Percentiles rank a stretch among this genome's conserved stretches.
Evolutionary conservation across 2,329 filamentous ascomycete genomes (phyloP).

Genomic region (Rhexocercosporidium sp.): DNA sequence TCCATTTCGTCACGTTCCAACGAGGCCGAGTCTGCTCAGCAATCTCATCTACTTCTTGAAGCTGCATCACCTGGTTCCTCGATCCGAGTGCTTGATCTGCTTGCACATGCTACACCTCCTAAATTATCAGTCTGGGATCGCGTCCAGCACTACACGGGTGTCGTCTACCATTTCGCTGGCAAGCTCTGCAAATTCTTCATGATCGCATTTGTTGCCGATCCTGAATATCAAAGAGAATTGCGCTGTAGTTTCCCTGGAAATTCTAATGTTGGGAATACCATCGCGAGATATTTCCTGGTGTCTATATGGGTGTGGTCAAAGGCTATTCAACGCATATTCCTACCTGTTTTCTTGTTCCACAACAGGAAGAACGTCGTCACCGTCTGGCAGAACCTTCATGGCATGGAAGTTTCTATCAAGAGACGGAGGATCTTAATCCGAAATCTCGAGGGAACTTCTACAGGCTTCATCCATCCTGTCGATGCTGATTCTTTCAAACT

Average conservation of each 20-base stretch:
- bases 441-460: slow-evolving; percentile 52
- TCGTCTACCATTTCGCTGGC: slow-evolving; percentile 25
- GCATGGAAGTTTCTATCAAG: slow-evolving; percentile 53
- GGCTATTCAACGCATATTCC: slow-evolving; percentile 47
- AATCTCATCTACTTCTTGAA: slow-evolving; percentile 8
- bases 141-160: slow-evolving; percentile 13
- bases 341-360: slow-evolving; percentile 50
- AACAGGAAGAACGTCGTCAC: slow-evolving; percentile 46
- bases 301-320: slow-evolving; percentile 54
- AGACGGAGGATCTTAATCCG: slow-evolving; percentile 52
- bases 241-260: slow-evolving; percentile 46
- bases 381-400: slow-evolving; percentile 55
- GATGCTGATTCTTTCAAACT: slow-evolving; percentile 20
- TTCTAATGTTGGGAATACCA: slow-evolving; percentile 44
- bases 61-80: not conserved
- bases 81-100: slow-evolving; percentile 12
- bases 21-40: not conserved
- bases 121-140: slow-evolving; percentile 19
- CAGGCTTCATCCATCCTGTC: slow-evolving; percentile 48
- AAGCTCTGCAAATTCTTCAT: slow-evolving; percentile 50
- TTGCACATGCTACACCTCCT: slow-evolving; percentile 13
- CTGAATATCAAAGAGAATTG: slow-evolving; percentile 49
- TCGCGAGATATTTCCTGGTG: slow-evolving; percentile 47
- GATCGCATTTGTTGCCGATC: slow-evolving; percentile 50
- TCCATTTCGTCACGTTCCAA: slow-evolving; percentile 3